Evolutionary conservation across 257 asterid species (phyloP).

Genomic region (Solanum commersonii): DNA sequence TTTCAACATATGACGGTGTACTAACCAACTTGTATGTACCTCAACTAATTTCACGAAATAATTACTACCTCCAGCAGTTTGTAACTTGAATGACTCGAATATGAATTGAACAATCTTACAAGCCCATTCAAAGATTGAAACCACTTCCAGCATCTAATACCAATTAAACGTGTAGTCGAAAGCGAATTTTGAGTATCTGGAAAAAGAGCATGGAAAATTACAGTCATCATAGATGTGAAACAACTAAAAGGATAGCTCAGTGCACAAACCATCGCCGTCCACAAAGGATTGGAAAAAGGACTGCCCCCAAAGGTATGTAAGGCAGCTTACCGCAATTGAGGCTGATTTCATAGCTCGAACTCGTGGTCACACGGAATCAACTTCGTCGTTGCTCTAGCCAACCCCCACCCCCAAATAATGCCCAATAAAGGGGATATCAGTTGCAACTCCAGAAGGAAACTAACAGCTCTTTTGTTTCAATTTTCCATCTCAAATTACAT

Average conservation of each 20-base stretch:
- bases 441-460: not conserved
- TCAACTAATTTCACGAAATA: not conserved
- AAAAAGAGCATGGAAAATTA: not conserved
- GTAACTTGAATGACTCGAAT: not conserved
- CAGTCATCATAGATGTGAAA: not conserved
- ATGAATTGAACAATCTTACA: not conserved
- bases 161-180: not conserved
- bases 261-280: not conserved
- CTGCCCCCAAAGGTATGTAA: not conserved
- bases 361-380: not conserved
- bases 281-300: rapidly evolving
- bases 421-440: not conserved
- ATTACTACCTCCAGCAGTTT: not conserved
- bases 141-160: not conserved
- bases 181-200: not conserved
- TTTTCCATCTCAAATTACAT: not conserved
- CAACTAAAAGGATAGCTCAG: not conserved
- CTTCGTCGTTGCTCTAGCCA: not conserved
- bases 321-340: not conserved
- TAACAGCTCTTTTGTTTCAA: not conserved
- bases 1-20: too few relatives aligned
- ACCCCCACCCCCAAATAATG: not conserved
- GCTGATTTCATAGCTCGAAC: not conserved
- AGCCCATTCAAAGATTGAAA: not conserved
- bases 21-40: not conserved